Base-by-base conservation (phyloP, 352 stramenopile genomes). In the Phytophthora sansomeana region DNA sequence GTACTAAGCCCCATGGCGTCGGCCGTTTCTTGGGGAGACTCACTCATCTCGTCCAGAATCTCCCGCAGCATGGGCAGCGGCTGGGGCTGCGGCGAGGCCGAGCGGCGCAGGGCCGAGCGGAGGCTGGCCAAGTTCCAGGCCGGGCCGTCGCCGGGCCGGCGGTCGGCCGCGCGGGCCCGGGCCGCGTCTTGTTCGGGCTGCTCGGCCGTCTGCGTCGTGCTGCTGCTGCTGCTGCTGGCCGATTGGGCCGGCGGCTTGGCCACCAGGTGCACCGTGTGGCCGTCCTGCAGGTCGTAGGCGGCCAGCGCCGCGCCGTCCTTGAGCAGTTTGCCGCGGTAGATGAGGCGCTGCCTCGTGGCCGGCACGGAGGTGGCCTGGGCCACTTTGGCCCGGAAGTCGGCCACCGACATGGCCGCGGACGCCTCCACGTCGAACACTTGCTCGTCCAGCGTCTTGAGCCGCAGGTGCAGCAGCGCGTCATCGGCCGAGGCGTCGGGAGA, bases 191-290 rank as follows among this genome's bases (percentile, higher is more conserved):
- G 9, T 11, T 50, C 43, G 21, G 55, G 19, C 8, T 24, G 19
- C 16, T 50, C 30, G 26, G 54, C 6, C 11, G 53, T 69, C 38
- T 77, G 65, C 2, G 69, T 72, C 5, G 36, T 66, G 48, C 41
- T 65, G 35, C 19, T 59, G 24, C 29, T 58, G 35, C 10, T 19
- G 26, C 32, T 19, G 13, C 13, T 72, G 2, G 61, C 16, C 7
- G 38, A 6, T 0, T 50, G 16, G 28, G 52, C 32, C 10, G 28
- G 30, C 5, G 77, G 80, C 50, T 90, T 92, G 28, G 87, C 76
- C n/a, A 98, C 89, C 42, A 98, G 72, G 51, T 98, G 93, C 26
- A 98, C 74, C n/a, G 85, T 98, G 62, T 98, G 92, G 10, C 92
- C 93, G 52, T 97, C 81, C 69, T 98, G 88, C n/a, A 98, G 79